Evolutionary conservation across 129 eudicot species (phyloP), one percentile per base, ranked within the genome.

Genomic region (Cynara cardunculus): DNA sequence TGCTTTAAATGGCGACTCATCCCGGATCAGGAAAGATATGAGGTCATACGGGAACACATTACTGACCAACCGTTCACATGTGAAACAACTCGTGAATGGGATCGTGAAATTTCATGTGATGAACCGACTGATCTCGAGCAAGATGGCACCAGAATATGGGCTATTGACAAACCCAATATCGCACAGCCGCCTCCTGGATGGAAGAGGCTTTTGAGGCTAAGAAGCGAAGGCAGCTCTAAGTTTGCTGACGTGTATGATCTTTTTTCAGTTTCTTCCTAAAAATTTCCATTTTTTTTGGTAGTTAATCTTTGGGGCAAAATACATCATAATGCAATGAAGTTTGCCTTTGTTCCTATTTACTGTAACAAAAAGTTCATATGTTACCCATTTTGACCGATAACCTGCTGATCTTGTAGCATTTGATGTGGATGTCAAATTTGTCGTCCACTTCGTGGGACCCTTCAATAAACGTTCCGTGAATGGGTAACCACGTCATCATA

Each of bases 151-250:
- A 81, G 97, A 41, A 83, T 92, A 5, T 95, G 99, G 97, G 99
- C 99, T 0, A 95, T 95, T 75, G 99, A 95, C 78, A 95, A 89
- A 81, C 99, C 99, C 34, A 87, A 84, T 69, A 95, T 95, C 77
- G 90, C 99, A 82, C 90, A 81, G 74, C 93, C 97, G 18, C 99
- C 99, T 21, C 92, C 89, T 3, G 99, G 99, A 10, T 95, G 97
- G 97, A 86, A 92, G 78, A 80, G 97, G 19, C 91, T 89, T 72
- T 61, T 95, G 73, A 88, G 95, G 81, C 89, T 95, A 25, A 87
- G 99, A 88, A 89, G 87, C 26, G 89, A 89, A 84, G 99, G 97
- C 69, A 61, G 97, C 86, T 76, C 88, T 59, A 92, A 85, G 76
- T 95, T 92, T 70, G 99, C 97, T 19, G 99, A 95, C 64, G 93